phyloP scores from a whole-genome alignment of 768 basidiomycete genomes.

The Rickenella mellea region DNA sequence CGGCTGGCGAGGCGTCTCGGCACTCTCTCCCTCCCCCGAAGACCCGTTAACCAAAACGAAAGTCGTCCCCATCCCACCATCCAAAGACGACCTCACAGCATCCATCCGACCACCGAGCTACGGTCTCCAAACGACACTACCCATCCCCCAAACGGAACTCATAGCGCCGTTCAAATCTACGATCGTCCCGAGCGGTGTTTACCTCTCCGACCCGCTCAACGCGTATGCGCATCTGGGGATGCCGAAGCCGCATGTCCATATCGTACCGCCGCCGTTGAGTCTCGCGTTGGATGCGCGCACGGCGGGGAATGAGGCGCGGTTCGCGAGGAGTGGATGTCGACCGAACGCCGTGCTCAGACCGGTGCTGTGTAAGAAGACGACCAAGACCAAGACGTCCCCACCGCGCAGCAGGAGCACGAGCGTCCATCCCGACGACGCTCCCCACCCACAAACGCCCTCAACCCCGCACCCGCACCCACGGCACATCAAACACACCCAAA shows the following conservation, averaged over 20 bases:
- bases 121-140: slow-evolving; percentile 51
- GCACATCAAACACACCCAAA: not conserved
- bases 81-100: slow-evolving; percentile 26
- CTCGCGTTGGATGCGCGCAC: slow-evolving; percentile 74
- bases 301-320: slow-evolving; percentile 53
- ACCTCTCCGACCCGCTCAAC: slow-evolving; percentile 74
- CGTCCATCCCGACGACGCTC: slow-evolving; percentile 13
- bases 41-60: slow-evolving; percentile 21
- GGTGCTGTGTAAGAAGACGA: slow-evolving; percentile 26
- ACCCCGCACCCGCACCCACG: too few species aligned
- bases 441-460: too few species aligned
- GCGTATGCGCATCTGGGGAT: slow-evolving; percentile 78
- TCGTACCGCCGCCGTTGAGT: slow-evolving; percentile 68
- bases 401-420: slow-evolving; percentile 5
- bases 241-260: slow-evolving; percentile 77
- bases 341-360: slow-evolving; percentile 59
- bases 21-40: slow-evolving; percentile 27
- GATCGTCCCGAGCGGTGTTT: slow-evolving; percentile 56
- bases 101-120: slow-evolving; percentile 49
- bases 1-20: slow-evolving; percentile 62
- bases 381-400: slow-evolving; percentile 10
- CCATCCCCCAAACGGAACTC: slow-evolving; percentile 43
- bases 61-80: slow-evolving; percentile 22
- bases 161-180: slow-evolving; percentile 57
- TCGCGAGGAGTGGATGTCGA: slow-evolving; percentile 54